Evolutionary conservation across 2,329 filamentous ascomycete genomes (phyloP), one percentile per base, ranked within the genome.

Genomic region (Diaporthe vaccinii): DNA sequence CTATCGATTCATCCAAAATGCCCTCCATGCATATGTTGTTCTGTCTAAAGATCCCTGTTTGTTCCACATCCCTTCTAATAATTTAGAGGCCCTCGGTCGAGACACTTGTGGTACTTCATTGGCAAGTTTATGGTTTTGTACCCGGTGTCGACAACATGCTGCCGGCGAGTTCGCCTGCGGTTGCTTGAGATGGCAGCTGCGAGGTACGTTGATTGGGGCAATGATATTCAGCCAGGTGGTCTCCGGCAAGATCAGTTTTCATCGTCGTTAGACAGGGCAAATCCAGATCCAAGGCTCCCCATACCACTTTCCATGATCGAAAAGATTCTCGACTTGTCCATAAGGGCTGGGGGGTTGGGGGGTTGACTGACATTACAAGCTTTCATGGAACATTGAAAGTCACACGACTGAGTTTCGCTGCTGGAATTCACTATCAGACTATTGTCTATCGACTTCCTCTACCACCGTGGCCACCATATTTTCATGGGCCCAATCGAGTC

Each of bases 381-480:
- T 44, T 62, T 3, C 12, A 14, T 25, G 12, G 34, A 22, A 31
- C 15, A 25, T 8, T 25, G 44, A 49, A 22, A 49, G 44, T 49
- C 44, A 49, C 20, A 9, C 17, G 44, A 22, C 44, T 20, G 8
- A 49, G 22, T 49, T 22, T 22, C 20, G 22, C 41, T 65, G 61
- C 34, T 65, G 61, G 61, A 65, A 65, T 65, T 65, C 41, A 7
- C 15, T 31, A 34, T 41, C 31, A 49, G n/a, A 49, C 61, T 34
- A 65, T 65, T 65, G n/a, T 51, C 62, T 25, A 22, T 51, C 31
- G 62, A 39, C 22, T 17, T 67, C 15, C 28, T 36, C 10, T 15
- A 6, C 22, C 8, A 22, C 41, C 44, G 28, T 65, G 17, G 39
- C 59, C 59, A 65, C 17, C 39, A 31, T 28, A 20, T 20, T 46